A percentile compares a stretch with the other conserved stretches of the same genome.
These are phyloP conservation scores for Pleurotus platypus DNA, from an alignment of 768 basidiomycete species.

Conservation along the genomic window DNA sequence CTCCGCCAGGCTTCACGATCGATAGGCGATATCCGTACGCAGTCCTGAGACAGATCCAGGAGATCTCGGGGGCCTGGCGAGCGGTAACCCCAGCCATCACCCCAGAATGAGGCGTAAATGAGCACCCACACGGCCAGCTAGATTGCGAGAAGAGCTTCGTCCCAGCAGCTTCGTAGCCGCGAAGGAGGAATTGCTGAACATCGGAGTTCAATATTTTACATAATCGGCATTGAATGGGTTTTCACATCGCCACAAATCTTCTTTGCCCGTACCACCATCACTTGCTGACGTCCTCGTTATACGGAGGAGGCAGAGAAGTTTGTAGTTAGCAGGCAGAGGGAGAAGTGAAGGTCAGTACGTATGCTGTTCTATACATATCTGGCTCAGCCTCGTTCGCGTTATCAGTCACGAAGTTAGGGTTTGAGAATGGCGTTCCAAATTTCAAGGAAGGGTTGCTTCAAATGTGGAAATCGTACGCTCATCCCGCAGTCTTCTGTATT, in stretches of 20 bases:
- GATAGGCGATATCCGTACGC: slow-evolving; percentile 19
- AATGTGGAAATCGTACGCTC: slow-evolving; percentile 85
- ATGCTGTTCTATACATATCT: slow-evolving; percentile 2
- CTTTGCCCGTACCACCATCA: slow-evolving; percentile 21
- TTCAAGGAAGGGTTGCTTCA: slow-evolving; percentile 88
- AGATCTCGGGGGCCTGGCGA: slow-evolving; percentile 3
- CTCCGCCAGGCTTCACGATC: slow-evolving; percentile 13
- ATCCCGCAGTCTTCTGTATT: slow-evolving; percentile 8
- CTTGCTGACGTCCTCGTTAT: slow-evolving; percentile 38
- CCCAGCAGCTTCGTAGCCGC: background rate
- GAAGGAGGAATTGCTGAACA: background rate
- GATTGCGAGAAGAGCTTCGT: background rate
- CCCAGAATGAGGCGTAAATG: slow-evolving; percentile 6
- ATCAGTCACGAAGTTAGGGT: slow-evolving; percentile 33
- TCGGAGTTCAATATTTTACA: slow-evolving; percentile 5
- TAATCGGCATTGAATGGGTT: background rate
- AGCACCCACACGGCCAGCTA: slow-evolving; percentile 6
- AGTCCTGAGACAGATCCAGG: slow-evolving; percentile 9
- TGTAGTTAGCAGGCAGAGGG: slow-evolving; percentile 72
- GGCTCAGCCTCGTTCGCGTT: slow-evolving; percentile 12
- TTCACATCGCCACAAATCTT: slow-evolving; percentile 4
- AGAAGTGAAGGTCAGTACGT: slow-evolving; percentile 54
- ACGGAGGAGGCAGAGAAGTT: slow-evolving; percentile 64
- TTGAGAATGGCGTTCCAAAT: slow-evolving; percentile 76
- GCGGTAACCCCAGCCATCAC: background rate